These are phyloP conservation scores for Chlorella vulgaris DNA, from an alignment of 139 green algal genomes.

Conservation along the genomic window DNA sequence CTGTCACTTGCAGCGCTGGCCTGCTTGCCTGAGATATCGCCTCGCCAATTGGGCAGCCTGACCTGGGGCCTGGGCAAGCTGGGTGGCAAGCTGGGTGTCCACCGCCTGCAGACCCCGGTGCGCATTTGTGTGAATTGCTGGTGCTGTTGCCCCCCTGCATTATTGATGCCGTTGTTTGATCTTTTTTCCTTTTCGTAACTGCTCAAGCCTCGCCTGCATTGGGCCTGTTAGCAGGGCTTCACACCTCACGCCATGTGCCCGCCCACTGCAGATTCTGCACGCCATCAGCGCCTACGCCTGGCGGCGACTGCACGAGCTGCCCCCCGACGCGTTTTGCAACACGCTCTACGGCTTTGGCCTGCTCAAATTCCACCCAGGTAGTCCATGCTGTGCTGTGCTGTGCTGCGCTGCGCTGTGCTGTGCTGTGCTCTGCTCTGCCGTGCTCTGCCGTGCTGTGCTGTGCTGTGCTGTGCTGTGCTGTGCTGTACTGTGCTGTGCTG, in stretches of 20 bases:
- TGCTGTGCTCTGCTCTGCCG: not conserved
- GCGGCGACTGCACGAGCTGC: not conserved
- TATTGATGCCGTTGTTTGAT: not conserved
- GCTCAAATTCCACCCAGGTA: conserved; percentile 24
- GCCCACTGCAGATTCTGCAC: not conserved
- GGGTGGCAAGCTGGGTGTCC: not conserved
- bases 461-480: not conserved
- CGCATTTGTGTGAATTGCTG: not conserved
- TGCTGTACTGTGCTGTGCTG: not conserved
- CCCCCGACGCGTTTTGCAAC: not conserved
- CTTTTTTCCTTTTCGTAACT: no score
- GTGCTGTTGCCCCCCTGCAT: not conserved
- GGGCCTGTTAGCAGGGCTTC: not conserved
- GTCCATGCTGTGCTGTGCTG: not conserved
- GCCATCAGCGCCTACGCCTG: not conserved
- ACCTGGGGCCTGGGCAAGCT: conserved; percentile 15
- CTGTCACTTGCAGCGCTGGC: conserved; percentile 12
- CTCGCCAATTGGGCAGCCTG: not conserved
- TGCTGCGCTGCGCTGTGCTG: not conserved
- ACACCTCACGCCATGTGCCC: not conserved
- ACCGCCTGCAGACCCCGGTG: conserved; percentile 3
- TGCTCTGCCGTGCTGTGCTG: not conserved
- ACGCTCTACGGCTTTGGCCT: conserved; percentile 21
- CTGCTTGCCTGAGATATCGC: not conserved
- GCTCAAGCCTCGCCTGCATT: not conserved